Percentiles rank a stretch among this genome's conserved stretches.
Conservation (phyloP, 345 rosid genomes). For the Dimocarpus longan region DNA sequence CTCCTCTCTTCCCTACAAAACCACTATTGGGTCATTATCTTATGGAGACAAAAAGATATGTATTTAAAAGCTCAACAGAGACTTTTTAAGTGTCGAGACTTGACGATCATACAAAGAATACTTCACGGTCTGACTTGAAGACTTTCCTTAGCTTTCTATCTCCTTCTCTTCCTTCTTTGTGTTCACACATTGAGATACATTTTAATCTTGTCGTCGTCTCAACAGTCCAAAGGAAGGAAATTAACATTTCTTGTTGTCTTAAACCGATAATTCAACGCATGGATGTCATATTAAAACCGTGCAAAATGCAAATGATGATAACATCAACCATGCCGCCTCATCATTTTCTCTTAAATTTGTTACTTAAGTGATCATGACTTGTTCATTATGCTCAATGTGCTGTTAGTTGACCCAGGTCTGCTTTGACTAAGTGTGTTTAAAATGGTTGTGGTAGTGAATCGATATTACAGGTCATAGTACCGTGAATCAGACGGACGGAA, state of each 20-base stretch:
- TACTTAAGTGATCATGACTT: too few species aligned
- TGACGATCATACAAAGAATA: too few species aligned
- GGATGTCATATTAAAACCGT: neutral
- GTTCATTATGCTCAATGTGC: too few species aligned
- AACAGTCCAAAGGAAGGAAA: too few species aligned
- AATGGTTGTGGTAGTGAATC: neutral
- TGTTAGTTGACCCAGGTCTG: neutral
- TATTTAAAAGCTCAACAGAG: neutral
- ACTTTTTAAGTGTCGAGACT: neutral
- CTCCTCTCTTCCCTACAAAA: neutral
- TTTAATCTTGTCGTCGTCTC: neutral
- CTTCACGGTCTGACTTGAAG: neutral
- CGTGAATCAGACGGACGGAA: neutral
- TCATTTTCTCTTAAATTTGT: neutral
- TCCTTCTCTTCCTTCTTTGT: neutral
- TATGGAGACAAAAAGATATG: neutral
- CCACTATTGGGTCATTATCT: conserved; percentile 16
- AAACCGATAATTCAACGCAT: neutral
- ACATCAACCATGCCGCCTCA: too few species aligned
- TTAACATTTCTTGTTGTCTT: neutral
- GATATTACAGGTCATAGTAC: too few species aligned
- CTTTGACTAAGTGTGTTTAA: neutral
- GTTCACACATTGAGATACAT: neutral
- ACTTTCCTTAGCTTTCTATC: neutral
- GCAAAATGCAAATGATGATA: neutral